A percentile compares a stretch with the other conserved stretches of the same genome.
phyloP scores from a whole-genome alignment of 352 stramenopile genomes.

The Phytophthora pini region DNA sequence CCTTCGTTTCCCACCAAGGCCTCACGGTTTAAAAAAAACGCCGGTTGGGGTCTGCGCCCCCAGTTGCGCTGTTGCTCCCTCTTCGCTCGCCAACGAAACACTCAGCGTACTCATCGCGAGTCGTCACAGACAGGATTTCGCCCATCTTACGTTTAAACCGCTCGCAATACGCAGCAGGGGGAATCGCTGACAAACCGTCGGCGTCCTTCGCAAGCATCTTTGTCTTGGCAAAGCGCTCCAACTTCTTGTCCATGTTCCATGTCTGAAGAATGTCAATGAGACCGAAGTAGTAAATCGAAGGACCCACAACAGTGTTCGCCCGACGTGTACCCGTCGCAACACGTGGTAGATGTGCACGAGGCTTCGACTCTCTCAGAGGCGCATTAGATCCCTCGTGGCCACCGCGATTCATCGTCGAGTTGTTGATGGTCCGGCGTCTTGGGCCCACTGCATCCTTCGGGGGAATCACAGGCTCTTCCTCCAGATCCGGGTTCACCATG shows the following conservation, averaged over 20 bases:
- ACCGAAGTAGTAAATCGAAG: conserved; percentile 90
- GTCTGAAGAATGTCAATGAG: conserved; percentile 90
- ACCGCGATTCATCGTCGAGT: conserved; percentile 48
- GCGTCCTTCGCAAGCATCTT: conserved; percentile 82
- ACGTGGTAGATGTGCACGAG: conserved; percentile 48
- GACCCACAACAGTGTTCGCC: conserved; percentile 88
- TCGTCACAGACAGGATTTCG: conserved; percentile 79
- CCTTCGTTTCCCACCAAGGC: conserved; percentile 42
- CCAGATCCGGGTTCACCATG: conserved; percentile 81
- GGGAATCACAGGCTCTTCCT: conserved; percentile 47
- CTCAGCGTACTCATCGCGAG: conserved; percentile 69
- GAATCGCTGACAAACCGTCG: conserved; percentile 82
- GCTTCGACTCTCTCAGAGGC: conserved; percentile 43
- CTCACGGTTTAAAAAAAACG: conserved; percentile 67
- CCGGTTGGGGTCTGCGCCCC: conserved; percentile 31
- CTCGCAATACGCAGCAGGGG: conserved; percentile 85
- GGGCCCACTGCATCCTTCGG: conserved; percentile 39
- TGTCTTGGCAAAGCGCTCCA: conserved; percentile 90
- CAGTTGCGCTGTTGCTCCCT: conserved; percentile 33
- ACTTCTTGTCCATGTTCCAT: conserved; percentile 92
- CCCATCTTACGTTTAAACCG: conserved; percentile 91
- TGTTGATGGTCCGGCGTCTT: conserved; percentile 43
- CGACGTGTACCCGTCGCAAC: conserved; percentile 74
- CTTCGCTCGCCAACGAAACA: conserved; percentile 44
- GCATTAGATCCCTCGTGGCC: conserved; percentile 31